A percentile compares a stretch with the other conserved stretches of the same genome.
phyloP scores from a whole-genome alignment of 176 grass and related monocot genomes.

The Musa itinerans region DNA sequence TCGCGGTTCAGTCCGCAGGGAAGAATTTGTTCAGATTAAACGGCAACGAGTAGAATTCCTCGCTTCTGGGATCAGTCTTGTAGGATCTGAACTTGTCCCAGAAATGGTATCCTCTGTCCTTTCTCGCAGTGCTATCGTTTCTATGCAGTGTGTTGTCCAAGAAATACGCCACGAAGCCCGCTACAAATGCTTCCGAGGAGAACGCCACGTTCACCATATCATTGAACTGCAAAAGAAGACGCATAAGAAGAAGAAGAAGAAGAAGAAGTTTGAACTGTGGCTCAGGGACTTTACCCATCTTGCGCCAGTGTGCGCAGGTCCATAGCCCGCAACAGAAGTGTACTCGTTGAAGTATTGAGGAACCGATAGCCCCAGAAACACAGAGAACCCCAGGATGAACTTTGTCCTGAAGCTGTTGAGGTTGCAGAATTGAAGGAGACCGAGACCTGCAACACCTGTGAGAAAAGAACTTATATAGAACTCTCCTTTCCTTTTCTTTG shows the following conservation, averaged over 20 bases:
- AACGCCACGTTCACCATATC: constrained; percentile 41
- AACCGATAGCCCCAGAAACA: constrained; percentile 49
- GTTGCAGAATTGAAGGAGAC: constrained; percentile 63
- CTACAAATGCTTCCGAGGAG: constrained; percentile 40
- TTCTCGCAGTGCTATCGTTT: constrained; percentile 16
- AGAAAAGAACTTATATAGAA: neutral
- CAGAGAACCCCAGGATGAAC: constrained; percentile 51
- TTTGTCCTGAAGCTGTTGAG: constrained; percentile 64
- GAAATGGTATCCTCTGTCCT: constrained; percentile 52
- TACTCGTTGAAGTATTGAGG: constrained; percentile 58
- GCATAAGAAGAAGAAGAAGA: neutral
- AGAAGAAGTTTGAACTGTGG: neutral
- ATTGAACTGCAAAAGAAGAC: constrained; percentile 33
- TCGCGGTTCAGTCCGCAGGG: constrained; percentile 25
- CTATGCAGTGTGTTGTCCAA: constrained; percentile 49
- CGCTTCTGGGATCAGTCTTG: constrained; percentile 37
- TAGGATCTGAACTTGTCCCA: constrained; percentile 48
- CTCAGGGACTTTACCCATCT: constrained; percentile 28
- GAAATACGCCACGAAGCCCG: constrained; percentile 38
- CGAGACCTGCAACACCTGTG: constrained; percentile 40
- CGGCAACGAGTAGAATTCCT: constrained; percentile 52
- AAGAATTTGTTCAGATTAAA: constrained; percentile 57
- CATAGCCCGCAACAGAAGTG: constrained; percentile 26
- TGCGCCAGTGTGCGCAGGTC: constrained; percentile 36
- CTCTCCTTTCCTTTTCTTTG: neutral